These are phyloP conservation scores for Candida caryicola DNA, from an alignment of 805 yeast genomes.

Conservation along the genomic window DNA sequence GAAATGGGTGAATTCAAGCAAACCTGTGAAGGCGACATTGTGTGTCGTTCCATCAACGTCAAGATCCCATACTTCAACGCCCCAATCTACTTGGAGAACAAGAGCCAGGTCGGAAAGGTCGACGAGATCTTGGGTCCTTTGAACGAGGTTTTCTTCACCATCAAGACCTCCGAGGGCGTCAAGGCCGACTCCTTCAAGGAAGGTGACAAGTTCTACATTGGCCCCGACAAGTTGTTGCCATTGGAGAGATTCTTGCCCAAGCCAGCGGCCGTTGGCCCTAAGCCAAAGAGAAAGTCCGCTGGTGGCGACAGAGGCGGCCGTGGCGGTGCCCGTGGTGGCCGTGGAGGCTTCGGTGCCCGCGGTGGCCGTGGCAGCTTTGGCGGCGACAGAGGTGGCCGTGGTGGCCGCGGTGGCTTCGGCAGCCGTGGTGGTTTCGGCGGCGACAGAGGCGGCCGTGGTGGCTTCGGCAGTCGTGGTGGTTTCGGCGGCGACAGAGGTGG, in stretches of 20 bases:
- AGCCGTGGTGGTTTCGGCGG: conserved; percentile 35
- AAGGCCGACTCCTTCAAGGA: conserved; percentile 89
- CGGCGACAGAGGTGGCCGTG: conserved; percentile 22
- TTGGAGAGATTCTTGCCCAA: conserved; percentile 95
- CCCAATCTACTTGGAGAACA: conserved; percentile 94
- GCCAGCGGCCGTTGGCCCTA: conserved; percentile 85
- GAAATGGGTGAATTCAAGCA: conserved; percentile 94
- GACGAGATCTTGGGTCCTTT: conserved; percentile 98
- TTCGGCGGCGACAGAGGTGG: conserved; percentile 41
- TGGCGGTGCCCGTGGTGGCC: conserved; percentile 32
- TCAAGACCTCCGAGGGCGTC: conserved; percentile 94
- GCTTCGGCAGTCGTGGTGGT: conserved; percentile 29
- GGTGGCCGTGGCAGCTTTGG: conserved; percentile 26
- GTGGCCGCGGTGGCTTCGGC: conserved; percentile 23
- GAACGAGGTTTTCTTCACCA: conserved; percentile 96
- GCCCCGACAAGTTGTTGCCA: conserved; percentile 92
- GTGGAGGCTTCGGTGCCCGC: conserved; percentile 24
- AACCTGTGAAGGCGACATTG: conserved; percentile 95
- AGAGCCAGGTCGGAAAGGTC: conserved; percentile 93
- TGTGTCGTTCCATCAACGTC: conserved; percentile 90
- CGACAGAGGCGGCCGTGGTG: conserved; percentile 25
- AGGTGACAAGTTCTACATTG: conserved; percentile 95
- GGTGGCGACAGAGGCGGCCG: conserved; percentile 47
- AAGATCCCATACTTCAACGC: conserved; percentile 98
- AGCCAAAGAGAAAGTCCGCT: conserved; percentile 68